Evolutionary conservation across 306 rosid genomes (phyloP).

Genomic region (Medicago ruthenica): DNA sequence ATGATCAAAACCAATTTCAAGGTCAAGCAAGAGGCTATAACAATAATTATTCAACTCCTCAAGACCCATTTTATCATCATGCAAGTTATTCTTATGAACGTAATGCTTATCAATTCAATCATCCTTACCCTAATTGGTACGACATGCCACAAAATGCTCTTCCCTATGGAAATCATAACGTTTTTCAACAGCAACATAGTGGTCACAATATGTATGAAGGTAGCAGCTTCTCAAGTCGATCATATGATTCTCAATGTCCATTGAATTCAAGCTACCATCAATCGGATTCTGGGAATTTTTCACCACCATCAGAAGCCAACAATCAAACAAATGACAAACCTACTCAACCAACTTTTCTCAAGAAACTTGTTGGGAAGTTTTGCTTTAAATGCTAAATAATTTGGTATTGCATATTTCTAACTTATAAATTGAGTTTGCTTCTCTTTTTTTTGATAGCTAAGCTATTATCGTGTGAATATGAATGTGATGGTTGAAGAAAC

Average conservation of each 20-base stretch:
- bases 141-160: background rate
- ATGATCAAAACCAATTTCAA: background rate
- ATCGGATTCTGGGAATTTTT: background rate
- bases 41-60: background rate
- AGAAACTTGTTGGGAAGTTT: background rate
- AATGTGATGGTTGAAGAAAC: conserved; percentile 39
- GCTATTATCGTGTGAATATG: background rate
- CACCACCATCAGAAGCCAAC: background rate
- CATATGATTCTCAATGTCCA: background rate
- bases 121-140: background rate
- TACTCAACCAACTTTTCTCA: background rate
- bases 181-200: background rate
- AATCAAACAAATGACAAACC: background rate
- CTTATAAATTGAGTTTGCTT: background rate
- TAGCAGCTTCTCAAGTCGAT: background rate
- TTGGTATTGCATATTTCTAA: background rate
- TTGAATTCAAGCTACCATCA: background rate
- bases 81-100: background rate
- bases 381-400: background rate
- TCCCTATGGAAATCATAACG: background rate
- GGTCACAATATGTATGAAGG: background rate
- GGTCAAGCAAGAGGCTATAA: background rate
- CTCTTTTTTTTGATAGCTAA: no score
- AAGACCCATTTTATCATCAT: background rate
- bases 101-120: no score